These are phyloP conservation scores for Eucalyptus tenuipes DNA, from an alignment of 345 rosid genomes.

Conservation along the genomic window DNA sequence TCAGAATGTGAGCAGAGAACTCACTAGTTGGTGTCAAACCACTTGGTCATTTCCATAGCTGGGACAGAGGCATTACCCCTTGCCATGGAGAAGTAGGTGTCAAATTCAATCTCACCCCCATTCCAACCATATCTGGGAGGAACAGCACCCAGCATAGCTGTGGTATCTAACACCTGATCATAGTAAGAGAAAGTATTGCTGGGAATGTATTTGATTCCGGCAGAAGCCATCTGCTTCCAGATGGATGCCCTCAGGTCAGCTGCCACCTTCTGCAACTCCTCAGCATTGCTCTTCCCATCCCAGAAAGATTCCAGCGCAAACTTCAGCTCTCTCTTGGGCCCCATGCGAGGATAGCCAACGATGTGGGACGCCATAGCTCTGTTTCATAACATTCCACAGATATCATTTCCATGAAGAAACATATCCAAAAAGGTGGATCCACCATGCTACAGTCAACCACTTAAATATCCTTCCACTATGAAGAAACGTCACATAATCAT, in stretches of 20 bases:
- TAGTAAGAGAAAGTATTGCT: constrained; percentile 94
- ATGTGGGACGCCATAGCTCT: constrained; percentile 84
- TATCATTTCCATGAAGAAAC: not conserved
- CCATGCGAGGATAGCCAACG: constrained; percentile 98
- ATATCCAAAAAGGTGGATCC: not conserved
- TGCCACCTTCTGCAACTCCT: constrained; percentile 74
- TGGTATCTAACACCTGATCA: constrained; percentile 84
- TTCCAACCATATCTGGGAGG: constrained; percentile 74
- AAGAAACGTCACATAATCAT: not conserved
- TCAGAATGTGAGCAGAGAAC: not conserved
- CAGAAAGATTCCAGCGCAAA: constrained; percentile 96
- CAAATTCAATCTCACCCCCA: constrained; percentile 76
- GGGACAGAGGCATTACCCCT: constrained; percentile 94
- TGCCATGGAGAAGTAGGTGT: constrained; percentile 89
- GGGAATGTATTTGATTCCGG: constrained; percentile 87
- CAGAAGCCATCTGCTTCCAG: constrained; percentile 85
- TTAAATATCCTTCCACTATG: not conserved
- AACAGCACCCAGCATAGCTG: constrained; percentile 93
- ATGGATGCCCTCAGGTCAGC: constrained; percentile 75
- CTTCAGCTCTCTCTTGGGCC: constrained; percentile 95
- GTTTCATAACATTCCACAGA: not conserved
- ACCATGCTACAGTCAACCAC: not conserved
- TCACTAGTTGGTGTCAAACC: constrained; percentile 99
- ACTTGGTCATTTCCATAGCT: constrained; percentile 99
- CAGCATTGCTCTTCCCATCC: constrained; percentile 85